phyloP scores from a whole-genome alignment of 1,284 basidiomycete genomes.

The Xerocomus nothofagi region DNA sequence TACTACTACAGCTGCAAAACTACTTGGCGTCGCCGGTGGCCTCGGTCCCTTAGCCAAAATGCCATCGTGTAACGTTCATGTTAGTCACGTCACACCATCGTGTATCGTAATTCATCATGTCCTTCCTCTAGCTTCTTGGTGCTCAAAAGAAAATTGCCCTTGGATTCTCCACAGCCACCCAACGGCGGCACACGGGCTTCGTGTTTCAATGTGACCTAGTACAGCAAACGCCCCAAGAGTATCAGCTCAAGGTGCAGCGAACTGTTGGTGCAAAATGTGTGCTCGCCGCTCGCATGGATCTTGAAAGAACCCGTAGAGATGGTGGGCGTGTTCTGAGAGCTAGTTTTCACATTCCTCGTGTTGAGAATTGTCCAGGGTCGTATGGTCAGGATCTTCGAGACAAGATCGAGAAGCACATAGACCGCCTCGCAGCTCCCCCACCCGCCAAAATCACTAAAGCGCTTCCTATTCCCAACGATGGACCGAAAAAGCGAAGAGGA shows the following conservation, averaged over 20 bases:
- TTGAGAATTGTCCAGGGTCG: conserved; percentile 45
- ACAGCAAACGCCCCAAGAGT: conserved; percentile 85
- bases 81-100: conserved; percentile 39
- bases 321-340: conserved; percentile 46
- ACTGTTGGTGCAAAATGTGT: conserved; percentile 92
- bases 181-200: conserved; percentile 94
- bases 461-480: conserved; percentile 94
- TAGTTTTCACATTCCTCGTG: background rate
- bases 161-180: conserved; percentile 79
- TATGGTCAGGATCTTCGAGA: conserved; percentile 82
- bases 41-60: conserved; percentile 89
- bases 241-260: conserved; percentile 88
- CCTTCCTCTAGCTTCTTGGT: conserved; percentile 73
- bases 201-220: conserved; percentile 93
- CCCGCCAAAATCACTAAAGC: conserved; percentile 94
- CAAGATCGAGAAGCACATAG: conserved; percentile 90
- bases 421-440: conserved; percentile 90
- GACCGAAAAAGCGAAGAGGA: conserved; percentile 92
- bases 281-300: conserved; percentile 90
- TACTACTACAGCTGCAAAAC: conserved; percentile 96
- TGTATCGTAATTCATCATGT: conserved; percentile 1
- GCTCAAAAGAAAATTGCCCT: conserved; percentile 89
- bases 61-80: conserved; percentile 95
- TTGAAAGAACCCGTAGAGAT: conserved; percentile 75
- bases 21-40: conserved; percentile 96